Evolutionary conservation across 2,329 filamentous ascomycete genomes (phyloP), one percentile per base, ranked within the genome.

Genomic region (Talaromyces sp.): DNA sequence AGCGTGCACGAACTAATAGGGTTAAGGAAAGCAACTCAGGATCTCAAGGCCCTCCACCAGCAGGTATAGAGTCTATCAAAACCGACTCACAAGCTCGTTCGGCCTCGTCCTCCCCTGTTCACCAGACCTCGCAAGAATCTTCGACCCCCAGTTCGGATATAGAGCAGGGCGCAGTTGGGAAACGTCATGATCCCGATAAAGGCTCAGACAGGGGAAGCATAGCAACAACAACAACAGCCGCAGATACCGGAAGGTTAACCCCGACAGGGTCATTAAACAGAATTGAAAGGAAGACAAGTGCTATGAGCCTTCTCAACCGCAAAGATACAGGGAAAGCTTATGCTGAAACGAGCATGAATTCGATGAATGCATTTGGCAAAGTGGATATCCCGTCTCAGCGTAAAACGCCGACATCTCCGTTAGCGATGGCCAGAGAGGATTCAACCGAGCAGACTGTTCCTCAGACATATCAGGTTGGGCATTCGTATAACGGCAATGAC

Each of bases 401-500:
- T 67, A 75, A 65, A 66, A 65, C 70, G 11, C 64, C 69, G 21
- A 70, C 72, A 53, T 75, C 77, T 9, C 69, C 73, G 19, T 68
- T 77, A 11, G 70, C 74, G 8, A 66, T 76, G 43, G 70, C 75
- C 32, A 72, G 67, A 38, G 72, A 75, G 56, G 53, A n/a, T 17
- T 70, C 68, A 58, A 55, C 65, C 7, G 58, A 63, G 21, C 65
- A 68, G 17, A 53, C 64, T 14, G 69, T 67, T 5, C 66, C 71
- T 10, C 76, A 75, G 14, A 82, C 81, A 43, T 84, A 84, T 63
- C 83, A 82, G 61, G 82, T 84, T 3, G 87, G 86, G 46, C 93
- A 98, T 75, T 91, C 89, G 2, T 98, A 99, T 70, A 83, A 86
- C 51, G 95, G 95, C 1, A 92, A 89, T 62, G 84, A 88, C 64